A percentile compares a stretch with the other conserved stretches of the same genome.
These are phyloP conservation scores for Hypholoma sublateritium DNA, from an alignment of 768 basidiomycete genomes.

Conservation along the genomic window DNA sequence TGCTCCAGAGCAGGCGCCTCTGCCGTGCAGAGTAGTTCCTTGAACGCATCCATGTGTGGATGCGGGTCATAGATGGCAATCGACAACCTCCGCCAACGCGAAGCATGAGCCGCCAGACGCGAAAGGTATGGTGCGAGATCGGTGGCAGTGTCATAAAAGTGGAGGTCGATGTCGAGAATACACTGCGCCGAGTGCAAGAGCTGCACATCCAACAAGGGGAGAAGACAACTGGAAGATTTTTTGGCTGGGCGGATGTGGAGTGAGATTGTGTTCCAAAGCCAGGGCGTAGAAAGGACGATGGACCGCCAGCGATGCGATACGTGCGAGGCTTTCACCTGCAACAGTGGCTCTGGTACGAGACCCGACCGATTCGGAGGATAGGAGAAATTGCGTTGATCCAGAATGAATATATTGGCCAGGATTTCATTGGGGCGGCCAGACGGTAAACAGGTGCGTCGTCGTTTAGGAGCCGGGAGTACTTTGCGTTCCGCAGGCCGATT, in stretches of 20 bases:
- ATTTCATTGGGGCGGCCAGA: conserved; percentile 43
- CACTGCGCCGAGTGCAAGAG: conserved; percentile 36
- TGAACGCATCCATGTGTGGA: conserved; percentile 23
- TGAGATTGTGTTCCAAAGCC: conserved; percentile 44
- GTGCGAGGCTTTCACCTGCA: conserved; percentile 41
- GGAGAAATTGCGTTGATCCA: conserved; percentile 21
- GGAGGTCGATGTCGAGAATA: conserved; percentile 36
- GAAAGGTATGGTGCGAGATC: conserved; percentile 26
- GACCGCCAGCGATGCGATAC: conserved; percentile 46
- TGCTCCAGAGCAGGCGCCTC: conserved; percentile 35
- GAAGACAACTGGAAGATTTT: conserved; percentile 16
- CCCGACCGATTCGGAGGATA: neutral
- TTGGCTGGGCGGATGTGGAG: conserved; percentile 24
- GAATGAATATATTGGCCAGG: conserved; percentile 36
- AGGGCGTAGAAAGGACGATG: conserved; percentile 36
- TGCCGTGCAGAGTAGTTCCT: conserved; percentile 21
- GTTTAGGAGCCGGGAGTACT: conserved; percentile 35
- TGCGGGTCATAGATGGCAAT: conserved; percentile 25
- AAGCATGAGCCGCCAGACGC: conserved; percentile 29
- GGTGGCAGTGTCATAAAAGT: conserved; percentile 21
- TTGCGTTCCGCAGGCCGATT: conserved; percentile 29
- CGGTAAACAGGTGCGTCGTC: conserved; percentile 29
- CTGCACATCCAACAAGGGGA: conserved; percentile 33
- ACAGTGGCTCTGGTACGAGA: conserved; percentile 14
- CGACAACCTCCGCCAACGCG: conserved; percentile 39